These are phyloP conservation scores for Suillus ampliporus DNA, from an alignment of 768 basidiomycete species.

Conservation along the genomic window DNA sequence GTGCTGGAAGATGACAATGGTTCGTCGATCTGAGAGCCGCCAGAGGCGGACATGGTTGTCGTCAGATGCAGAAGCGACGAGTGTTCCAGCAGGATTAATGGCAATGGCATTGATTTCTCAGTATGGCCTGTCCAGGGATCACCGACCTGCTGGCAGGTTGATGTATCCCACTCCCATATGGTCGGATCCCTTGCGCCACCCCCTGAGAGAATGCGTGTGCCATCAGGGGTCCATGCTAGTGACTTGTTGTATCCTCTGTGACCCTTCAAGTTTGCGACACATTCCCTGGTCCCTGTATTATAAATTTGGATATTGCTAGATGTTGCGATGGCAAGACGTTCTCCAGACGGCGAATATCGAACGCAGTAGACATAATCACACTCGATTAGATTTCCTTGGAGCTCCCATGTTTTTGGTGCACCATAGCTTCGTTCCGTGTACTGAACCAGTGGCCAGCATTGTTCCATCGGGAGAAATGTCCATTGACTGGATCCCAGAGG, in stretches of 20 bases:
- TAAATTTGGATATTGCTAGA: not conserved
- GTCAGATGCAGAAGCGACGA: not conserved
- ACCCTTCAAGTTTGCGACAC: not conserved
- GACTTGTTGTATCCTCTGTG: not conserved
- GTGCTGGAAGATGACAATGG: not conserved
- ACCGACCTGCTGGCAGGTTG: not conserved
- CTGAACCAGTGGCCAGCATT: not conserved
- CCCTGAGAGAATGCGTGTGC: not conserved
- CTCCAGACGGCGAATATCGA: not conserved
- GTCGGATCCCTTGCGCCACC: rapidly evolving
- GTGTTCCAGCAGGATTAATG: not conserved
- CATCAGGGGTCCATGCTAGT: not conserved
- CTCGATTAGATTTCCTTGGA: not conserved
- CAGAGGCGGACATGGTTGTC: not conserved
- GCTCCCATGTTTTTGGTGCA: not conserved
- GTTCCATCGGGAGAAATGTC: not conserved
- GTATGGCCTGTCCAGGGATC: not conserved
- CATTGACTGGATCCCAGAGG: rapidly evolving
- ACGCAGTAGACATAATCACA: not conserved
- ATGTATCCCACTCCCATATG: not conserved
- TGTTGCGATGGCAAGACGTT: constrained; percentile 1
- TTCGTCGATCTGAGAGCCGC: not conserved
- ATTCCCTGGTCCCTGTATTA: not conserved
- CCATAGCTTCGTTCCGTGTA: not conserved
- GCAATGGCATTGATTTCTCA: not conserved